Conservation (phyloP, 2,329 filamentous ascomycete species). For the Botrytis fabae region DNA sequence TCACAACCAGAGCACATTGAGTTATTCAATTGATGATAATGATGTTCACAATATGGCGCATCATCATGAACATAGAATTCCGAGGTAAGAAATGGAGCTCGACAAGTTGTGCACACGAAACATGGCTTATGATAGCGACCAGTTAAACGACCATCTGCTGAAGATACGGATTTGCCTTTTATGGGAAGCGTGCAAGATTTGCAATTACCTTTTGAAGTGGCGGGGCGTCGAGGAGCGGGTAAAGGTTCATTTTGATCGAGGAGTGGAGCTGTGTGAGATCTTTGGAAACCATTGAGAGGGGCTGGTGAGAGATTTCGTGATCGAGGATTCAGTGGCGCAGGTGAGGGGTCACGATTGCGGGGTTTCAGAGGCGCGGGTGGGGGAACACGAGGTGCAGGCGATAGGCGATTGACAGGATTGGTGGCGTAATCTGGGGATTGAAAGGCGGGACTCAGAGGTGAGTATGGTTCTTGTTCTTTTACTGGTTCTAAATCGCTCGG, state of each 20-base stretch:
- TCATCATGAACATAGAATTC: conserved; percentile 93
- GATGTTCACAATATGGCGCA: conserved; percentile 83
- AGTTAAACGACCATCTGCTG: conserved; percentile 85
- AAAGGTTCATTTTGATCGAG: conserved; percentile 15
- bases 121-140: conserved; percentile 94
- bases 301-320: conserved; percentile 3
- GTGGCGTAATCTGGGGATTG: conserved; percentile 48
- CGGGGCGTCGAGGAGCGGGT: conserved; percentile 27
- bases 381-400: conserved; percentile 3
- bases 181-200: conserved; percentile 79
- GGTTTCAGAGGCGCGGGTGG: conserved; percentile 17
- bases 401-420: conserved; percentile 43
- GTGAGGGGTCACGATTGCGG: not conserved
- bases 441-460: conserved; percentile 26
- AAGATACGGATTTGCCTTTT: conserved; percentile 88
- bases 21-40: conserved; percentile 90
- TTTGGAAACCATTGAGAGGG: conserved; percentile 24
- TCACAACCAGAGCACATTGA: conserved; percentile 81
- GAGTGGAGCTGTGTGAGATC: conserved; percentile 23
- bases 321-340: conserved; percentile 3
- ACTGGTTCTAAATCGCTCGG: conserved; percentile 9
- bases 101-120: conserved; percentile 87
- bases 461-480: conserved; percentile 18
- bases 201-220: conserved; percentile 61
- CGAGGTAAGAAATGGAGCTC: conserved; percentile 75